Evolutionary conservation across 2,329 filamentous ascomycete species (phyloP), one percentile per base, ranked within the genome.

Genomic region (Penicillium sp.): DNA sequence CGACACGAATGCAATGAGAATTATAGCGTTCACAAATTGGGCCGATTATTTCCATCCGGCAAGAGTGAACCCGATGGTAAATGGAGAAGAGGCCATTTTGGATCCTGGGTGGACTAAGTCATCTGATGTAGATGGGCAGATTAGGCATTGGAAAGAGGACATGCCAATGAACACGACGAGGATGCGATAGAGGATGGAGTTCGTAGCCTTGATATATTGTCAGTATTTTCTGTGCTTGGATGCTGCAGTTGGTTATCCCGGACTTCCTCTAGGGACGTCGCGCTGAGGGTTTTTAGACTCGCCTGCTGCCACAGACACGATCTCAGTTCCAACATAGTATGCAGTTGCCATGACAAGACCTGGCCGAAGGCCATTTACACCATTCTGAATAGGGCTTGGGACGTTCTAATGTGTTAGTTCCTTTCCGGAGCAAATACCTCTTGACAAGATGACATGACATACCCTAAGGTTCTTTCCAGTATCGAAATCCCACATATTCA

Each of bases 381-480:
- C 40, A 6, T 24, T 44, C 7, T 44, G 40, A 12, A 44, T 44
- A 13, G 40, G 40, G 2, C 40, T 19, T 44, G 10, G 5, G 10
- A 22, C 9, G 2, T 24, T 5, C 1, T 1, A 13, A 5, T 24
- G 8, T 1, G 4, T 24, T 6, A 13, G 19, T 24, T 44, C 9
- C 8, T 22, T 5, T 22, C 19, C 7, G 4, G 38, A 44, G 10
- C 1, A 22, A 24, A 22, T 19, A 44, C 19, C 1, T 10, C 9
- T 13, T 12, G 4, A 44, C 19, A 24, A 12, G 26, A 57, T 12
- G 5, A 35, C 4, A 57, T 12, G 5, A 35, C 4, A 57, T 45
- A 57, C 55, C 55, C 10, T 57, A 57, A 12, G 42, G 55, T 38
- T 19, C 28, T 57, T 49, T 57, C 55, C 55, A 57, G 30, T 47